Base-by-base conservation (phyloP, 2,329 filamentous ascomycete genomes). In the Alternaria ethzedia region DNA sequence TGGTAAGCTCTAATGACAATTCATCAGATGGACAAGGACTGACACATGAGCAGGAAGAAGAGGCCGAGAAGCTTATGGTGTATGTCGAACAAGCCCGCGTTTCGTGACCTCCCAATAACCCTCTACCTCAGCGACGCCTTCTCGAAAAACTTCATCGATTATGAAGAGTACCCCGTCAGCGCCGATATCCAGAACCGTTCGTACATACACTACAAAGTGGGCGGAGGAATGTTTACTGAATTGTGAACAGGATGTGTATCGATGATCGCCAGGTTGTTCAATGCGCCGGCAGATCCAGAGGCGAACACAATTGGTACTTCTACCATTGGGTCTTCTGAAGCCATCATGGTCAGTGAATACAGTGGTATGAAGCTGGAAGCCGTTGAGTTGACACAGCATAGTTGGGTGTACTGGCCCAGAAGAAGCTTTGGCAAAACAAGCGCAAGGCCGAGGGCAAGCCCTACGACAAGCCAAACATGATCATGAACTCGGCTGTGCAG, bases 401-500 rank as follows among this genome's bases (percentile, higher is more conserved):
- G 91, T 86, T 94, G 41, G 90, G 83, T 46, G 91, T 93, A 7
- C 84, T 97, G 36, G 94, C 94, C 72, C 97, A 97, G 94, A 97
- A 97, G 88, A 93, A 90, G 83, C 89, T 91, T 74, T 98, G 95
- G 95, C 90, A 92, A 84, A 94, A 96, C 80, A 90, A 90, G 82
- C 90, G 93, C 72, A 88, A 91, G 78, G 93, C 91, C 5, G 92
- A 88, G 72, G 94, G 94, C 65, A 96, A 96, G 83, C 87, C 93
- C 58, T 87, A 80, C 64, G 92, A 94, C 66, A 87, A 87, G 47
- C 95, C 95, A 59, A 98, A 98, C 82, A 90, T 98, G 65, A 84
- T 98, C 84, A 97, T 98, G 95, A 96, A 92, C 73, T 93, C 92
- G 25, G 94, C 95, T 30, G 95, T 97, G 3, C 95, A 98, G 82